Conservation (phyloP, 2,329 filamentous ascomycete genomes). For the Seiridium unicorne region DNA sequence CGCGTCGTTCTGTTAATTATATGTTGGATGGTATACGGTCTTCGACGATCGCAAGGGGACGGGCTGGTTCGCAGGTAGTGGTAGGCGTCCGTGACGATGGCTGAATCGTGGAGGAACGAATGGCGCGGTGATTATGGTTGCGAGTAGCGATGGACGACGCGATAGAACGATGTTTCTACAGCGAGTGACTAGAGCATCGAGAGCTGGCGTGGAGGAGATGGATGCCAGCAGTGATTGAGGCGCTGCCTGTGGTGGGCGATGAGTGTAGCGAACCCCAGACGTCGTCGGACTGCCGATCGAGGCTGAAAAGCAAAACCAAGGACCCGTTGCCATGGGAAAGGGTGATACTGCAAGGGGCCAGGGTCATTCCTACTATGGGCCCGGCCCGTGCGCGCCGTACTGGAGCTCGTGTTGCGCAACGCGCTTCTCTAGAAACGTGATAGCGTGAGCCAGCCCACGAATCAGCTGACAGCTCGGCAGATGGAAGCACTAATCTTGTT, state of each 20-base stretch:
- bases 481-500: background rate
- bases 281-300: background rate
- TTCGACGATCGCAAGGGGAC: too few relatives aligned
- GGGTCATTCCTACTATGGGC: background rate
- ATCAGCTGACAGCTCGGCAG: background rate
- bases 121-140: slow-evolving; percentile 1
- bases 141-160: background rate
- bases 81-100: background rate
- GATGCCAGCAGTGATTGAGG: background rate
- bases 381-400: background rate
- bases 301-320: background rate
- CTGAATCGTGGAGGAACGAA: background rate
- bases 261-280: background rate
- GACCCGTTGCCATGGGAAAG: slow-evolving; percentile 4
- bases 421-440: background rate
- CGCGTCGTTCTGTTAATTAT: background rate
- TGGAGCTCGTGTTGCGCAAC: background rate
- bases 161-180: background rate
- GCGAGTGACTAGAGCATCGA: slow-evolving; percentile 4
- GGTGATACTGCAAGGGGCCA: background rate
- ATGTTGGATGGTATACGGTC: background rate
- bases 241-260: background rate
- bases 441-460: background rate
- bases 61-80: background rate
- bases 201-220: background rate